Evolutionary conservation across 129 eudicot genomes (phyloP).

Genomic region (Flaveria bidentis): DNA sequence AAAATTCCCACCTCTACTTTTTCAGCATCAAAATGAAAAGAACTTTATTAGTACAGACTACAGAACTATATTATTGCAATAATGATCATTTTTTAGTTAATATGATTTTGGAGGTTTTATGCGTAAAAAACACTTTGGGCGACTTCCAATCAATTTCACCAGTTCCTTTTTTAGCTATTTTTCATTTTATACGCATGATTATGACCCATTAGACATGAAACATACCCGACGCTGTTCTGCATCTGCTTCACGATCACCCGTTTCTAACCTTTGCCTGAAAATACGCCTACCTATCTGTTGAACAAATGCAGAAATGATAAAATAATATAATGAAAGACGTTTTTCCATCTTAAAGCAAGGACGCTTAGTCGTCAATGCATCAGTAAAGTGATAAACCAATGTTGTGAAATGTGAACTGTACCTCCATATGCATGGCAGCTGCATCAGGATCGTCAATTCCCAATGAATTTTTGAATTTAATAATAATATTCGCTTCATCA

Average conservation of each 20-base stretch:
- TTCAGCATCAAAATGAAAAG: slow-evolving; percentile 8
- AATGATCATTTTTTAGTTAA: not conserved
- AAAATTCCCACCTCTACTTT: not conserved
- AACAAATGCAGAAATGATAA: slow-evolving; percentile 26
- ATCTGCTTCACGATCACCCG: slow-evolving; percentile 86
- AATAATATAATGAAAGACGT: not conserved
- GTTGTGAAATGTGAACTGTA: slow-evolving; percentile 27
- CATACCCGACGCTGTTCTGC: slow-evolving; percentile 85
- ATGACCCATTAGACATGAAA: not conserved
- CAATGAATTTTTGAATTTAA: slow-evolving; percentile 71
- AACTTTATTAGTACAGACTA: slow-evolving; percentile 24
- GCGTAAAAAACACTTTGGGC: not conserved
- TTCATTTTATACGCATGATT: not conserved
- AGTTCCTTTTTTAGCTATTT: slow-evolving; percentile 2
- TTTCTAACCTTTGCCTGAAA: slow-evolving; percentile 93
- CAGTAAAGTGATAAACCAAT: slow-evolving; percentile 8
- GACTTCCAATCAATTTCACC: slow-evolving; percentile 1
- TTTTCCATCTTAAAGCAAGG: slow-evolving; percentile 10
- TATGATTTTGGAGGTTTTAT: slow-evolving; percentile 10
- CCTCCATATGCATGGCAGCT: slow-evolving; percentile 99
- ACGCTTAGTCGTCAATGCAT: slow-evolving; percentile 5
- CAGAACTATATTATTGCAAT: not conserved
- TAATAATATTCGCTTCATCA: slow-evolving; percentile 75
- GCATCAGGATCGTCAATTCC: slow-evolving; percentile 99
- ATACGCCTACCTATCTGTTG: slow-evolving; percentile 85